phyloP scores from a whole-genome alignment of 306 rosid species.

The Dryas alaskensis region DNA sequence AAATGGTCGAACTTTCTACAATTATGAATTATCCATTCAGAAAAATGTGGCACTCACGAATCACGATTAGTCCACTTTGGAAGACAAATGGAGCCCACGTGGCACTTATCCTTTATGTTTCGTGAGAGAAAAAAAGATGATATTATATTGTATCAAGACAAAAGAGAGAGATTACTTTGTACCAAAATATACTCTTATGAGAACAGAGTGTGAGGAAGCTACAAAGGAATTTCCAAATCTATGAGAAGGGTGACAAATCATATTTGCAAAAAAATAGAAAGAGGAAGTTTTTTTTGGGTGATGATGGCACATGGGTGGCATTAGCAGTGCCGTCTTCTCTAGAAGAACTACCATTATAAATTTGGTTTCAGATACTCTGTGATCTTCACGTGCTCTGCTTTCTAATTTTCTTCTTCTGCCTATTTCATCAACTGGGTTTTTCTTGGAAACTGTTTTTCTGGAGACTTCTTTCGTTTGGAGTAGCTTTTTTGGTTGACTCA shows the following conservation, averaged over 20 bases:
- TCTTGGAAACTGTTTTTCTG: neutral
- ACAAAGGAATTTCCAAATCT: constrained; percentile 8
- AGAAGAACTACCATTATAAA: constrained; percentile 18
- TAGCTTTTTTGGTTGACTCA: neutral
- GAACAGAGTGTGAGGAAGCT: constrained; percentile 1
- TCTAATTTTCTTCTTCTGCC: constrained; percentile 15
- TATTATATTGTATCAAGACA: neutral
- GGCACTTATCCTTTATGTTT: constrained; percentile 33
- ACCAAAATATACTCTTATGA: neutral
- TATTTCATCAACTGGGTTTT: constrained; percentile 14
- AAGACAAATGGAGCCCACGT: constrained; percentile 30
- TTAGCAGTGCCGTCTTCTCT: constrained; percentile 23
- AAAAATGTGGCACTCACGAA: constrained; percentile 20
- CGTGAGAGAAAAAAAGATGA: constrained; percentile 15
- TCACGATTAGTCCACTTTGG: constrained; percentile 13
- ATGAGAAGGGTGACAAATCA: constrained; percentile 5
- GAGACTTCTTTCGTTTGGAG: constrained; percentile 9
- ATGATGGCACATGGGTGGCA: constrained; percentile 40
- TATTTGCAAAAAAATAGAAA: constrained; percentile 10
- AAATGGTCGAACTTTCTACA: neutral
- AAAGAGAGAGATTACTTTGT: no score
- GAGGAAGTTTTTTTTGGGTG: neutral
- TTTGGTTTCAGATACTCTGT: constrained; percentile 6
- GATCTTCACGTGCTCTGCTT: constrained; percentile 17
- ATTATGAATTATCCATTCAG: constrained; percentile 24